Conservation (phyloP, 768 basidiomycete species). For the Mrakia blollopis region DNA sequence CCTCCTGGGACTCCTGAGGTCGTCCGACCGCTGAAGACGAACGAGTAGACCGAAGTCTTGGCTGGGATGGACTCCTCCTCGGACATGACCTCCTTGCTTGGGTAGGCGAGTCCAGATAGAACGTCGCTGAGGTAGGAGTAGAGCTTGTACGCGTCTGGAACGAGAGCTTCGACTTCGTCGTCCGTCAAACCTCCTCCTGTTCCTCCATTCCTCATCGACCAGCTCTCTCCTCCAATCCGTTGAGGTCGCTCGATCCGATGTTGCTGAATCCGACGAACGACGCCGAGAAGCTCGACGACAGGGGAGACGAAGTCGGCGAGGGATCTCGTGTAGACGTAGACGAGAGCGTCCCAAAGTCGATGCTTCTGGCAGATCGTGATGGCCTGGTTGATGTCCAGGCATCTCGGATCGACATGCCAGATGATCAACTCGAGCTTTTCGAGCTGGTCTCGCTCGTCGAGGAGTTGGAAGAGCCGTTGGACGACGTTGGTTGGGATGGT, state of each 20-base stretch:
- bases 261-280: conserved; percentile 65
- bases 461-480: conserved; percentile 71
- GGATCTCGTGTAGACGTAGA: conserved; percentile 87
- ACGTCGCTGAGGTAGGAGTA: conserved; percentile 79
- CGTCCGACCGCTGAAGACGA: conserved; percentile 78
- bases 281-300: conserved; percentile 71
- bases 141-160: conserved; percentile 80
- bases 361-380: conserved; percentile 77
- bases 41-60: conserved; percentile 67
- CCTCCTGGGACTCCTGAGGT: conserved; percentile 74
- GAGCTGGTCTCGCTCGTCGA: conserved; percentile 64
- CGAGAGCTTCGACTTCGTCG: conserved; percentile 53
- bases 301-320: conserved; percentile 84
- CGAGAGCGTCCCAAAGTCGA: conserved; percentile 83
- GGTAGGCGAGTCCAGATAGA: conserved; percentile 78
- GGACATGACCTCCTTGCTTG: conserved; percentile 68
- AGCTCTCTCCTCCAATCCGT: conserved; percentile 31
- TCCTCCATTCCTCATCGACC: conserved; percentile 27
- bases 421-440: conserved; percentile 82
- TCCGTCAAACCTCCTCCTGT: conserved; percentile 35
- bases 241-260: conserved; percentile 45
- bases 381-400: conserved; percentile 88
- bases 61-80: conserved; percentile 63
- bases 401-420: conserved; percentile 90
- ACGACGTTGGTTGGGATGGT: conserved; percentile 81